These are phyloP conservation scores for Phycomyces blakesleeanus DNA, from an alignment of 192 early-diverging fungal genomes.

Conservation along the genomic window DNA sequence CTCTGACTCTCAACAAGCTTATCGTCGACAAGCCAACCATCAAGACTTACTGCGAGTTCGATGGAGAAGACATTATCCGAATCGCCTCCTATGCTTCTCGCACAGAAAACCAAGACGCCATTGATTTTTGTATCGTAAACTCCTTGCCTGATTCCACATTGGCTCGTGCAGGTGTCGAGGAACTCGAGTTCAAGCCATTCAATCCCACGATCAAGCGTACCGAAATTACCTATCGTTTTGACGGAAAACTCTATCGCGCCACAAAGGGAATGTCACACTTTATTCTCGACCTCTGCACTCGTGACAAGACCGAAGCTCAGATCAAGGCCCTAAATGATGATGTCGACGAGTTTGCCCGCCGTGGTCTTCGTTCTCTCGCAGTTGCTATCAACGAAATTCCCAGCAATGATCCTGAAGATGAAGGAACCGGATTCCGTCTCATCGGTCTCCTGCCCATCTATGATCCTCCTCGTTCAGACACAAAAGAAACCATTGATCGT, in stretches of 20 bases:
- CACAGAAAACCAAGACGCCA: slow-evolving; percentile 75
- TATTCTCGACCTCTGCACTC: slow-evolving; percentile 67
- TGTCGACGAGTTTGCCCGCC: slow-evolving; percentile 65
- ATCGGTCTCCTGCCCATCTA: slow-evolving; percentile 73
- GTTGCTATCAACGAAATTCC: slow-evolving; percentile 61
- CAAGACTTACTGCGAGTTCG: slow-evolving; percentile 63
- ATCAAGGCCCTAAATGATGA: slow-evolving; percentile 44
- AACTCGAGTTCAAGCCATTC: slow-evolving; percentile 67
- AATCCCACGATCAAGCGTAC: slow-evolving; percentile 79
- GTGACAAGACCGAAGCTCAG: slow-evolving; percentile 61
- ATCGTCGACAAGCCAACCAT: slow-evolving; percentile 68
- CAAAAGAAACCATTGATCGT: slow-evolving; percentile 76
- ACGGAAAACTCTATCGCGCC: slow-evolving; percentile 62
- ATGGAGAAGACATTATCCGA: slow-evolving; percentile 57
- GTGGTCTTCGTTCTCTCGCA: slow-evolving; percentile 71
- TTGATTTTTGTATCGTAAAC: slow-evolving; percentile 70
- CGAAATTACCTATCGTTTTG: slow-evolving; percentile 63
- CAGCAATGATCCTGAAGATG: slow-evolving; percentile 50
- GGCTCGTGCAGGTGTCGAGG: slow-evolving; percentile 63
- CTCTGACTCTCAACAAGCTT: slow-evolving; percentile 85
- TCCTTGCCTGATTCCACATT: slow-evolving; percentile 54
- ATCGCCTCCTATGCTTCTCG: slow-evolving; percentile 75
- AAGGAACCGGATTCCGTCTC: slow-evolving; percentile 64
- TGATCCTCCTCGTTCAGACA: slow-evolving; percentile 75
- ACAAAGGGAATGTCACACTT: slow-evolving; percentile 75